Evolutionary conservation across 2,329 filamentous ascomycete species (phyloP), one percentile per base, ranked within the genome.

Genomic region (Spiromastix sp.): DNA sequence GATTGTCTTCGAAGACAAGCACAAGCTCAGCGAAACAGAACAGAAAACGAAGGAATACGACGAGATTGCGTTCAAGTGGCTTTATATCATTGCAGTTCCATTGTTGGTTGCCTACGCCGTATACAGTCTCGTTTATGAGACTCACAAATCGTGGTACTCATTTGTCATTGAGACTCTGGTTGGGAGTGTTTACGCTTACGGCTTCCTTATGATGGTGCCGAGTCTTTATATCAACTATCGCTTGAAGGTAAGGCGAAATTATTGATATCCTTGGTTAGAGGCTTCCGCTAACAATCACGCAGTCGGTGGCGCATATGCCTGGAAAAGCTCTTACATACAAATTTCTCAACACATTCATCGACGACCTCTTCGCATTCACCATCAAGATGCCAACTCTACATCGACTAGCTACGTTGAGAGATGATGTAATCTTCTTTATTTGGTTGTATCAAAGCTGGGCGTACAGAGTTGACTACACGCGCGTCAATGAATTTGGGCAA

Each of bases 31-130:
- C 38, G 87, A 95, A 55, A 94, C 86, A 0, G 91, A 98, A 61
- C 79, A 93, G 60, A 93, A 95, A 73, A 98, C 91, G 30, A 85
- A 98, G 63, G 89, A 98, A 63, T 98, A 98, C 55, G 91, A 98
- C 55, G 78, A 87, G 57, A 93, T 95, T 47, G 91, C 91, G 18
- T 98, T 98, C 77, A 85, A 83, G 57, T 98, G 95, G 64, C 81
- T 98, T 60, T 96, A 95, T 66, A 80, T 87, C 45, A 68, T 85
- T 30, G 87, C 84, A n/a, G 76, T 95, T 5, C 91, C 91, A 11
- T 74, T 98, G 2, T 72, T 98, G 38, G 64, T 83, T 34, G 89
- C 83, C 6, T 98, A 98, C 59, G 91, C 89, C 10, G 71, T 71
- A 42, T 98, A 98, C 72, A 93, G 84, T 19, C 69, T 98, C 36